phyloP scores from a whole-genome alignment of 169 alveolate species.

The Cytauxzoon felis region DNA sequence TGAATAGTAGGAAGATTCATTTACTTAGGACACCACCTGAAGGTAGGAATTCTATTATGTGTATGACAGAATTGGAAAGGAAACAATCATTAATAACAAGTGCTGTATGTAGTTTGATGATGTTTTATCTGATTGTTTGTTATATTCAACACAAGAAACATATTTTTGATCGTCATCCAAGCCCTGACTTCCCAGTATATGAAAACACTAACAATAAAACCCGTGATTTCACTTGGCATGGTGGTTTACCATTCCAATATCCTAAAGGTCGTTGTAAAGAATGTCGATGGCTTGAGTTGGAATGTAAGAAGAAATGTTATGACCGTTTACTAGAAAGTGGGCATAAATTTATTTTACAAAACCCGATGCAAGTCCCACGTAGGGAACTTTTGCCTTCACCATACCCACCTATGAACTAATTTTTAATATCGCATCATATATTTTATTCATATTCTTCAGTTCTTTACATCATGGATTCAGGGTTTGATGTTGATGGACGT shows the following conservation, averaged over 20 bases:
- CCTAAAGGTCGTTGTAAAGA: constrained; percentile 83
- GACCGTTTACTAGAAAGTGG: constrained; percentile 75
- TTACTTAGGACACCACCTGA: constrained; percentile 43
- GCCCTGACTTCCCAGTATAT: constrained; percentile 52
- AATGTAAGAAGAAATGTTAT: constrained; percentile 78
- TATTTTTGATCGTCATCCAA: constrained; percentile 42
- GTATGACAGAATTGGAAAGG: constrained; percentile 47
- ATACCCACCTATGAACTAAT: constrained; percentile 57
- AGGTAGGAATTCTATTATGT: constrained; percentile 26
- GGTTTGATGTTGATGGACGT: not conserved
- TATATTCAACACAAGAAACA: constrained; percentile 39
- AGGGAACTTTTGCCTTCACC: constrained; percentile 74
- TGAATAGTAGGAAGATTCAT: constrained; percentile 57
- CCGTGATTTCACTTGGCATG: constrained; percentile 83
- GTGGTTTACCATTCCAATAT: constrained; percentile 68
- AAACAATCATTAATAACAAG: constrained; percentile 26
- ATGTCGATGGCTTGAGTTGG: constrained; percentile 80
- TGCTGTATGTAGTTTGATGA: constrained; percentile 8
- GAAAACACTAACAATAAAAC: constrained; percentile 69
- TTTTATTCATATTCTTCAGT: too few relatives aligned
- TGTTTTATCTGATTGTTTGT: constrained; percentile 3
- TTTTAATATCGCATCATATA: too few relatives aligned
- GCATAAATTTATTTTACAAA: constrained; percentile 73
- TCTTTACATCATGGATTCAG: too few relatives aligned
- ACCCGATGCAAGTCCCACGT: constrained; percentile 77